A percentile compares a stretch with the other conserved stretches of the same genome.
Evolutionary conservation across 106 monocot species (phyloP).

Genomic region (Chionographis japonica): DNA sequence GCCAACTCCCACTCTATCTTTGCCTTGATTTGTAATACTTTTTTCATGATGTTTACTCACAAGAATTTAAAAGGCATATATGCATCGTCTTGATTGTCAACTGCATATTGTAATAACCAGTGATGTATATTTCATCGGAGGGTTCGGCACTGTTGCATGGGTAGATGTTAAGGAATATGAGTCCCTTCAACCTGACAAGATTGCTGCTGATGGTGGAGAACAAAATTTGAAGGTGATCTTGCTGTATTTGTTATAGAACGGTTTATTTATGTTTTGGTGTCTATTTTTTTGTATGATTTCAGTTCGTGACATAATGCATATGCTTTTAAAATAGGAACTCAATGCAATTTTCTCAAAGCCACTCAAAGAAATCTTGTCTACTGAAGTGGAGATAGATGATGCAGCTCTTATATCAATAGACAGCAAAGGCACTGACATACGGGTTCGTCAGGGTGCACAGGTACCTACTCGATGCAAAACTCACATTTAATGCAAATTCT

Average conservation of each 20-base stretch:
- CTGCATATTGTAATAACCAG: conserved; percentile 18
- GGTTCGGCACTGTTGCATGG: conserved; percentile 81
- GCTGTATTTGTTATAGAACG: not conserved
- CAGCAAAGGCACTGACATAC: conserved; percentile 89
- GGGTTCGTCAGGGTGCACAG: conserved; percentile 94
- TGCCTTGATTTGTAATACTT: too few relatives aligned
- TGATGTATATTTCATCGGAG: conserved; percentile 78
- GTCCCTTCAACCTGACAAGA: conserved; percentile 58
- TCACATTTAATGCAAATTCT: not conserved
- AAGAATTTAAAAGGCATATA: too few relatives aligned
- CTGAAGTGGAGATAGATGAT: conserved; percentile 86
- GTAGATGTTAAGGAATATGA: conserved; percentile 74
- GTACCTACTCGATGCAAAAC: conserved; percentile 31
- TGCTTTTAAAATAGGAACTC: conserved; percentile 55
- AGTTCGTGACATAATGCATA: not conserved
- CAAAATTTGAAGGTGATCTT: conserved; percentile 53
- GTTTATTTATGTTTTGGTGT: not conserved
- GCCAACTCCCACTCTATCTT: too few relatives aligned
- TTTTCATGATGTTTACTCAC: too few relatives aligned
- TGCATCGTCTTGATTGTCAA: not conserved
- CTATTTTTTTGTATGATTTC: not conserved
- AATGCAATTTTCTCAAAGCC: conserved; percentile 91
- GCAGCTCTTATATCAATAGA: conserved; percentile 95
- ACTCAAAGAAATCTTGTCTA: conserved; percentile 65
- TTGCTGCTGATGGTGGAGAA: conserved; percentile 67